phyloP scores from a whole-genome alignment of 495 filamentous ascomycete species.

The Podospora appendiculata region DNA sequence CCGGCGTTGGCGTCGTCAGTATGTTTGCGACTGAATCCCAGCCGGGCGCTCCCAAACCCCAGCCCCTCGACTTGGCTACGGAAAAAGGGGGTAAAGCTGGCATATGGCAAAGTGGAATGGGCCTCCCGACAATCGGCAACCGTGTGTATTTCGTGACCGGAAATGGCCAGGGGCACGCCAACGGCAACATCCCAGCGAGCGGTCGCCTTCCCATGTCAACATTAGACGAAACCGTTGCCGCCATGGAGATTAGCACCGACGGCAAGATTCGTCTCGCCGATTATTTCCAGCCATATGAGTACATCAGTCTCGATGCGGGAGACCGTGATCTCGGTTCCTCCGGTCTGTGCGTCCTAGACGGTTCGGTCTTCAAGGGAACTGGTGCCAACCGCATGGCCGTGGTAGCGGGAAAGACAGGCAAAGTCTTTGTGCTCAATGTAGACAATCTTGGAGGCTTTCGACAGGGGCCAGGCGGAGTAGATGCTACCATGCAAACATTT shows the following conservation, averaged over 20 bases:
- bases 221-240: conserved; percentile 26
- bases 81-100: conserved; percentile 28
- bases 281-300: conserved; percentile 34
- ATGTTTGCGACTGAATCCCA: conserved; percentile 2
- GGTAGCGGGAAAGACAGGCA: conserved; percentile 32
- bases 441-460: conserved; percentile 41
- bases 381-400: conserved; percentile 26
- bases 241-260: conserved; percentile 21
- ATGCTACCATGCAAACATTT: conserved; percentile 34
- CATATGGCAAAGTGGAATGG: conserved; percentile 36
- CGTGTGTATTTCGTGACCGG: conserved; percentile 35
- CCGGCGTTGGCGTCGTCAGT: conserved; percentile 11
- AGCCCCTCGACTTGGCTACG: conserved; percentile 9
- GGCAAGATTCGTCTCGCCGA: conserved; percentile 18
- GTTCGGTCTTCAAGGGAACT: conserved; percentile 26
- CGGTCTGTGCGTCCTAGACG: conserved; percentile 31
- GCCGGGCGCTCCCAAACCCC: conserved; percentile 13
- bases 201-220: conserved; percentile 8
- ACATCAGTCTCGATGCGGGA: conserved; percentile 26
- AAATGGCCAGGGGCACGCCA: conserved; percentile 13
- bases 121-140: conserved; percentile 24
- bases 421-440: conserved; percentile 31
- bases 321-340: conserved; percentile 33
- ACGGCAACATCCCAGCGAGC: conserved; percentile 16
- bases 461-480: conserved; percentile 26